Percentiles rank a stretch among this genome's conserved stretches.
These are phyloP conservation scores for Omphalotus guepiniiformis DNA, from an alignment of 768 basidiomycete genomes.

Conservation along the genomic window DNA sequence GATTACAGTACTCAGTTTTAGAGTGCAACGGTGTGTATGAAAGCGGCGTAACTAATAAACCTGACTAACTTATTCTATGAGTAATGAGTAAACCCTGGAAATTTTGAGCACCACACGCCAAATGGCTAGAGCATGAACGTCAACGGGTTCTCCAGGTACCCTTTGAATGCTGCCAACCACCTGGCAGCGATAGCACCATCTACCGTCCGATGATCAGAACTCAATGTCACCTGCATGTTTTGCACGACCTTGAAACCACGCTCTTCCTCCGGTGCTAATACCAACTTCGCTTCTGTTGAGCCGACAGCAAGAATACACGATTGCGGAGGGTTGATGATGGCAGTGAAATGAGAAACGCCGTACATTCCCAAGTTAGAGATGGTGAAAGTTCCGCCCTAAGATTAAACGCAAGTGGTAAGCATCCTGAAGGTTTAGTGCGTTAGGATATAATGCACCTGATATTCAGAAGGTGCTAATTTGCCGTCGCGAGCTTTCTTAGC, in stretches of 20 bases:
- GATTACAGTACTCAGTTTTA: not conserved
- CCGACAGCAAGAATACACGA: slow-evolving; percentile 97
- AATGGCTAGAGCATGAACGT: slow-evolving; percentile 85
- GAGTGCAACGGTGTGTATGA: not conserved
- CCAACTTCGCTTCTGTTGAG: slow-evolving; percentile 76
- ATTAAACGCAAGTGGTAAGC: not conserved
- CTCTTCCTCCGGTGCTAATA: slow-evolving; percentile 84
- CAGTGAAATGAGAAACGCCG: slow-evolving; percentile 92
- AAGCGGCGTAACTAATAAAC: no score
- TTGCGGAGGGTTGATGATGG: slow-evolving; percentile 98
- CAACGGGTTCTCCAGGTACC: slow-evolving; percentile 93
- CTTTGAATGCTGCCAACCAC: slow-evolving; percentile 92
- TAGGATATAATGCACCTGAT: slow-evolving; percentile 60
- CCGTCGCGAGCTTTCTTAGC: slow-evolving; percentile 97
- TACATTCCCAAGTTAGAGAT: slow-evolving; percentile 99
- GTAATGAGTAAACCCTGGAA: not conserved
- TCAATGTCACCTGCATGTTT: slow-evolving; percentile 94
- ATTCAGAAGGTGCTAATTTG: slow-evolving; percentile 91
- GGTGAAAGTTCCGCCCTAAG: slow-evolving; percentile 93
- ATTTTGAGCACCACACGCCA: slow-evolving; percentile 10
- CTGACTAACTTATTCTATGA: slow-evolving; percentile 7
- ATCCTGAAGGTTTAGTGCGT: not conserved
- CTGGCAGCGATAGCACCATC: slow-evolving; percentile 94
- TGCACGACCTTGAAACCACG: slow-evolving; percentile 92
- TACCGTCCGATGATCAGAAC: slow-evolving; percentile 92